phyloP scores from a whole-genome alignment of 208 protist species.

The Leishmania braziliensis region DNA sequence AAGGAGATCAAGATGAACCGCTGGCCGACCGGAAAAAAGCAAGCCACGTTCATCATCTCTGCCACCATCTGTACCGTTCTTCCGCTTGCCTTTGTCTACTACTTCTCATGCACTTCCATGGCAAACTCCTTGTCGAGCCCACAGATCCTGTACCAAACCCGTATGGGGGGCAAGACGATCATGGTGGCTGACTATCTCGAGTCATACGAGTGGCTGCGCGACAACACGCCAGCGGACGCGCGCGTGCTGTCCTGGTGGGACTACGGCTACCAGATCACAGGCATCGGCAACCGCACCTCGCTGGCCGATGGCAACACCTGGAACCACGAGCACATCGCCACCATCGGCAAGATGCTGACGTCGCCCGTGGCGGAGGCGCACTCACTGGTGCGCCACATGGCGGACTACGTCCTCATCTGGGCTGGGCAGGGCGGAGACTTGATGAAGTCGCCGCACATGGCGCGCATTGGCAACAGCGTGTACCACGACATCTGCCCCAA shows the following conservation, averaged over 20 bases:
- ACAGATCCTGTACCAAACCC: background rate
- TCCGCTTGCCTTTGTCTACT: too few relatives aligned
- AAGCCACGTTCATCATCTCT: too few relatives aligned
- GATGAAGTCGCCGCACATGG: too few relatives aligned
- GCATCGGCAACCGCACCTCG: slow-evolving; percentile 96
- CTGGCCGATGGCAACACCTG: slow-evolving; percentile 99
- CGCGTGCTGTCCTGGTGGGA: slow-evolving; percentile 98
- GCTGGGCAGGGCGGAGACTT: too few relatives aligned
- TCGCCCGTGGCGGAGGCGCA: slow-evolving; percentile 90
- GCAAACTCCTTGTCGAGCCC: background rate
- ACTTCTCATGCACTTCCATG: background rate
- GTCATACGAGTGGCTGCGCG: slow-evolving; percentile 95
- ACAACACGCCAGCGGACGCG: slow-evolving; percentile 94
- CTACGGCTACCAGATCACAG: slow-evolving; percentile 99
- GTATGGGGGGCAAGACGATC: background rate
- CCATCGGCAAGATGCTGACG: slow-evolving; percentile 92
- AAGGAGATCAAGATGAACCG: too few relatives aligned
- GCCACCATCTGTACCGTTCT: too few relatives aligned
- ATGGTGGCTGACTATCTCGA: slow-evolving; percentile 33
- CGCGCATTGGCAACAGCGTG: too few relatives aligned
- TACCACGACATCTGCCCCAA: slow-evolving; percentile 76
- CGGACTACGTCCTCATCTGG: too few relatives aligned
- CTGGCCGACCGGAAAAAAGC: too few relatives aligned
- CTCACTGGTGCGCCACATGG: too few relatives aligned
- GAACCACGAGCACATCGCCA: slow-evolving; percentile 99